Conservation (phyloP, 192 early-diverging fungal genomes). For the Rhizophagus clarus region DNA sequence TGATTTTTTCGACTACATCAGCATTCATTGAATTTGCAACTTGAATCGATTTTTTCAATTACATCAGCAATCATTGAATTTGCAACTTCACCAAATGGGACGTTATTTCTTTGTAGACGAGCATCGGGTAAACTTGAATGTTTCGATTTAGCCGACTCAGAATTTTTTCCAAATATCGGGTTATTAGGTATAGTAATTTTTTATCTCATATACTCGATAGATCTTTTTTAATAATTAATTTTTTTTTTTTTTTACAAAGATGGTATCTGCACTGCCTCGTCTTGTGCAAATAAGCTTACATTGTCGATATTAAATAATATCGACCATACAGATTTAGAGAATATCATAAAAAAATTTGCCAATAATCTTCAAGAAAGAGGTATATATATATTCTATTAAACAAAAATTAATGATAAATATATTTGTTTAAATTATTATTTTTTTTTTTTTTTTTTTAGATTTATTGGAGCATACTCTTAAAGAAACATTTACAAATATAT, state of each 20-base stretch:
- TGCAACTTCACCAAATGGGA: constrained; percentile 20
- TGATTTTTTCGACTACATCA: not conserved
- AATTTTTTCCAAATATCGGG: not conserved
- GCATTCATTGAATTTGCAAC: constrained; percentile 19
- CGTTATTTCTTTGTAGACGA: constrained; percentile 3
- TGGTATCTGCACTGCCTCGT: not conserved
- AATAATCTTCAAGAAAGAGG: not conserved
- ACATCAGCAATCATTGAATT: constrained; percentile 24
- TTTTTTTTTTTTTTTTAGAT: constrained; percentile 15
- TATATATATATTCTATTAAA: not conserved
- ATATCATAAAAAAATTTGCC: constrained; percentile 14
- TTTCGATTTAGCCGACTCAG: constrained; percentile 16
- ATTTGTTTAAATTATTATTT: not conserved
- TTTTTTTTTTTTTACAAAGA: not conserved
- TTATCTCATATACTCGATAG: too few relatives aligned
- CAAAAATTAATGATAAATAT: not conserved
- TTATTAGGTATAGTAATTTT: not conserved
- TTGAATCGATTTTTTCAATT: not conserved
- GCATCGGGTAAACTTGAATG: constrained; percentile 18
- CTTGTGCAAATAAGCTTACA: constrained; percentile 4
- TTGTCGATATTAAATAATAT: constrained; percentile 22
- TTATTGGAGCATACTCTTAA: constrained; percentile 1
- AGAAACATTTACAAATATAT: constrained; percentile 16
- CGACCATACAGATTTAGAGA: constrained; percentile 30
- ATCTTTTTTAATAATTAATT: too few relatives aligned